Base-by-base conservation (phyloP, 2,329 filamentous ascomycete genomes). In the Claviceps sorghi region DNA sequence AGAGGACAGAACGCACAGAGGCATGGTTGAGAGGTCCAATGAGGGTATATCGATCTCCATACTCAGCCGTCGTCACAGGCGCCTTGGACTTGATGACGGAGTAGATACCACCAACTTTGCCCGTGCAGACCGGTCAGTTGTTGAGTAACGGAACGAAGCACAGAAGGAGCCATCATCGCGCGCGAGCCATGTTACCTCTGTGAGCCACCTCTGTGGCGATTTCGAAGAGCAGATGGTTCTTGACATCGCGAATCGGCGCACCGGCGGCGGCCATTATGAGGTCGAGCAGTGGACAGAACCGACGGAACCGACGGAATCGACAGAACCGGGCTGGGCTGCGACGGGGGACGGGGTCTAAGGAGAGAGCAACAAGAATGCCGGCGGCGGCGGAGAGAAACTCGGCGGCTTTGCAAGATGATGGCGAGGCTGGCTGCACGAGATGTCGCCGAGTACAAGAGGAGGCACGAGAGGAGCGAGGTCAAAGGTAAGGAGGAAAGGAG, bases 71-170 rank as follows among this genome's bases (percentile, higher is more conserved):
- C 44, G 93, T 97, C 56, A 97, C 93, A 49, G 93, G 91, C 40
- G 93, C 91, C 71, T 98, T 98, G 56, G 93, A 98, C 72, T 98
- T 98, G 71, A 98, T 83, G 59, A 98, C 93, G 17, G 91, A 97
- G 76, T 98, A 98, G 72, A 98, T 98, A 62, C 93, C 93, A 65
- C 93, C 93, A 56, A 98, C 93, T 94, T 94, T 26, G 53, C 47
- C 19, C 29, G 43, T 19, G 38, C 22, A n/a, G 30, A 46, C 53
- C 41, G 48, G 52, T 48, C 43, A 50, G 41, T 42, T 34, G 2
- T 13, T 15, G 13, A 30, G 30, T 10, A 26, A 51, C 15, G 30
- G 34, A 36, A 13, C 8, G 29, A 50, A 29, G 40, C 11, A 34
- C 8, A 13, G 11, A 9, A 43, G 9, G 38, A 55, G 50, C 55